Percentiles rank a stretch among this genome's conserved stretches.
Conservation (phyloP, 192 early-diverging fungal genomes). For the Backusella luteola region DNA sequence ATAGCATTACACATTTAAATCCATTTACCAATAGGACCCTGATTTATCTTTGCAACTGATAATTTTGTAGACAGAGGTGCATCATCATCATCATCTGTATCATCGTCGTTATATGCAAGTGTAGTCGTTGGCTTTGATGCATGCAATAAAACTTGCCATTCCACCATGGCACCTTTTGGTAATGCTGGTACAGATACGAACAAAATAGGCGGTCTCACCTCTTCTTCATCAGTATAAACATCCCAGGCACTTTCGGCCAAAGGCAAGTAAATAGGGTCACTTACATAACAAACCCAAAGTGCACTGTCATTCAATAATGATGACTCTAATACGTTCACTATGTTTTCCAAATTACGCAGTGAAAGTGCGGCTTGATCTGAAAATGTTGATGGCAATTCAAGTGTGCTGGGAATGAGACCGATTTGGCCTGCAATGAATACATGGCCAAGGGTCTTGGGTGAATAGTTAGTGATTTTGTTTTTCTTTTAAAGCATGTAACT, state of each 20-base stretch:
- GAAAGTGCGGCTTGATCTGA: slow-evolving; percentile 50
- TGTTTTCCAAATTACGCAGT: slow-evolving; percentile 52
- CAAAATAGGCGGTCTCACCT: slow-evolving; percentile 35
- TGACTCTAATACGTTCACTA: slow-evolving; percentile 40
- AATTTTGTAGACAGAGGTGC: background rate
- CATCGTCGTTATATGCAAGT: slow-evolving; percentile 23
- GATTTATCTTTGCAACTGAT: background rate
- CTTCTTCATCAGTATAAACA: slow-evolving; percentile 16
- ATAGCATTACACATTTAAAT: background rate
- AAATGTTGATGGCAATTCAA: slow-evolving; percentile 56
- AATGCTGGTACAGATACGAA: slow-evolving; percentile 60
- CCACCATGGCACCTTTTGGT: slow-evolving; percentile 59
- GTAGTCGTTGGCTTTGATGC: slow-evolving; percentile 3
- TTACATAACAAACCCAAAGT: slow-evolving; percentile 63
- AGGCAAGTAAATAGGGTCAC: slow-evolving; percentile 24
- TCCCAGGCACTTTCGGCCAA: slow-evolving; percentile 41
- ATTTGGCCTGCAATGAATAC: slow-evolving; percentile 80
- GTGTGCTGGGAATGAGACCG: slow-evolving; percentile 63
- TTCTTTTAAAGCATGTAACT: background rate
- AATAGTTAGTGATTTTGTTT: background rate
- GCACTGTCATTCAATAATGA: slow-evolving; percentile 38
- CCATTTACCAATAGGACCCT: slow-evolving; percentile 7
- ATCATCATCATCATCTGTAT: slow-evolving; percentile 13
- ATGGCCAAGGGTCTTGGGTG: slow-evolving; percentile 49
- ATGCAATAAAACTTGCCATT: slow-evolving; percentile 63